These are phyloP conservation scores for Suillus plorans DNA, from an alignment of 768 basidiomycete genomes.

Conservation along the genomic window DNA sequence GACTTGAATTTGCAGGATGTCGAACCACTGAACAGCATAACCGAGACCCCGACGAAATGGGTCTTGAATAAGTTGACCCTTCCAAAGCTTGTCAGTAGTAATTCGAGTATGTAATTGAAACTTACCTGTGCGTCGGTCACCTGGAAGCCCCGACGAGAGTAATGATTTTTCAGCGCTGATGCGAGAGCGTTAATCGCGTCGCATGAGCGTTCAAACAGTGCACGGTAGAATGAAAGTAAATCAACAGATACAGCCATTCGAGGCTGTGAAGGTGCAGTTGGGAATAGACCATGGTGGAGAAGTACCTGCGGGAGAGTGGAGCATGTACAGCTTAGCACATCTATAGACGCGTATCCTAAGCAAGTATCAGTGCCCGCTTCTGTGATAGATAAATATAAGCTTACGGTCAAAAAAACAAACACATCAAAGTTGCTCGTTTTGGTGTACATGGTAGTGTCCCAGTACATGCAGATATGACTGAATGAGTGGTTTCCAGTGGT, in stretches of 20 bases:
- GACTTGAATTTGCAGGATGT: slow-evolving; percentile 18
- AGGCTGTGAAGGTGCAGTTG: slow-evolving; percentile 23
- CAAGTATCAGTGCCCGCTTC: no score
- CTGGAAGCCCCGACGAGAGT: slow-evolving; percentile 14
- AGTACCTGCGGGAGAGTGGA: no score
- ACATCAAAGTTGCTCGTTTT: no score
- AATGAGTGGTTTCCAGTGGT: no score
- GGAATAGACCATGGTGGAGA: slow-evolving; percentile 31
- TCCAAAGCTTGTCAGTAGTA: not conserved
- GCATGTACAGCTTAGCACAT: no score
- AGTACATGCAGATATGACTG: no score
- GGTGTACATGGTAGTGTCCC: no score
- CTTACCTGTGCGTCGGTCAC: not conserved
- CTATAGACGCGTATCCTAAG: no score
- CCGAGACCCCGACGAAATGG: slow-evolving; percentile 30
- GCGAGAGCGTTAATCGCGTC: slow-evolving; percentile 23
- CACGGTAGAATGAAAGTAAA: slow-evolving; percentile 28
- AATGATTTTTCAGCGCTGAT: not conserved
- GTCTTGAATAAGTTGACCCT: slow-evolving; percentile 28
- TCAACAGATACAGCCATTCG: slow-evolving; percentile 7
- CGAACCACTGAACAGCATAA: slow-evolving; percentile 31
- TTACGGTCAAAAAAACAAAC: no score
- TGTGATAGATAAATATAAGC: no score
- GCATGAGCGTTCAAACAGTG: slow-evolving; percentile 36
- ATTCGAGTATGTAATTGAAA: slow-evolving; percentile 11